Evolutionary conservation across 805 yeast species (phyloP), one percentile per base, ranked within the genome.

Genomic region (Wickerhamomyces queroliae): DNA sequence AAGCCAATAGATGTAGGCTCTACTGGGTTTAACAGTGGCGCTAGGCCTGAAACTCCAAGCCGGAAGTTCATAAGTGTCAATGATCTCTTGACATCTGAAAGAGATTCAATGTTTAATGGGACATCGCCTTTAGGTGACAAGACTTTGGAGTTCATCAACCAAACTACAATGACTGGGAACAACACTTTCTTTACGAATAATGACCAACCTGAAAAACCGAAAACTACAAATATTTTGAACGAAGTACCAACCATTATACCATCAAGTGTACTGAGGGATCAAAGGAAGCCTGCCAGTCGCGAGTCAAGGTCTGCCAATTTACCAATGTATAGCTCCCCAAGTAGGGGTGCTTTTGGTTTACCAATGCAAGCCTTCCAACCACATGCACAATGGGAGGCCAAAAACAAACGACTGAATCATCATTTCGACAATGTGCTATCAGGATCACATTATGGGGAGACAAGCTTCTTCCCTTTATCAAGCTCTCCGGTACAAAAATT

Each of bases 401-500:
- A 18, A 23, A 23, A 11, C 8, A 11, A 8, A 23, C n/a, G n/a
- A n/a, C n/a, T n/a, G n/a, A n/a, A n/a, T n/a, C 8, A 23, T 23
- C 11, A 8, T 23, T 23, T 23, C 11, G 25, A 23, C 11, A 23
- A 8, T 23, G 25, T 8, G 11, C 11, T 8, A 8, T 8, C 25
- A 23, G 11, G 11, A 11, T 8, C 25, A 8, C 25, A 19, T 11
- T 30, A 7, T 17, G 33, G 15, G 3, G 13, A 10, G 5, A 30
- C 17, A 19, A 30, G 19, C 12, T n/a, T 6, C 16, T 20, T 31
- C 7, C 18, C 34, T 2, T 35, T 46, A n/a, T 41, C 53, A 34
- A 32, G 53, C 33, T 39, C 55, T 9, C 46, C 44, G 11, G 27
- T 49, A 1, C 38, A 49, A 13, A 43, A 43, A 12, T 41, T 49